phyloP scores from a whole-genome alignment of 768 basidiomycete species.

The Russula olivacea region DNA sequence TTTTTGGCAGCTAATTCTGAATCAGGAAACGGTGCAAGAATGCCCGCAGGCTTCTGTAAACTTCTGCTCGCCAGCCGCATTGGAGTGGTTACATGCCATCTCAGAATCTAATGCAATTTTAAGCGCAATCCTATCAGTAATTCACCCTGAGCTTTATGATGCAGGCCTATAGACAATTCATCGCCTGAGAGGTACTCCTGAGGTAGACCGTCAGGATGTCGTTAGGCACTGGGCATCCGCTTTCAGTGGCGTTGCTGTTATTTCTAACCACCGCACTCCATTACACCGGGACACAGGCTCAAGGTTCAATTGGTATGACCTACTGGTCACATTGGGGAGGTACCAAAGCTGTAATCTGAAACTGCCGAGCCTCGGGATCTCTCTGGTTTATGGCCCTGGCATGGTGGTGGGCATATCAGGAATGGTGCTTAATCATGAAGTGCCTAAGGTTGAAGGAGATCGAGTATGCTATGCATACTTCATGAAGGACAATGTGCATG shows the following conservation, averaged over 20 bases:
- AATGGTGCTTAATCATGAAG: no score
- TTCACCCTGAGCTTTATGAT: background rate
- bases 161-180: background rate
- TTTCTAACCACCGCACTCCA: background rate
- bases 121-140: background rate
- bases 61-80: background rate
- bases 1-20: background rate
- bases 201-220: background rate
- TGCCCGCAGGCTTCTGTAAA: background rate
- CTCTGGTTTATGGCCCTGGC: no score
- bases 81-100: background rate
- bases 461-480: background rate
- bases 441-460: background rate
- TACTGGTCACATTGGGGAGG: background rate
- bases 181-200: background rate
- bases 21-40: background rate
- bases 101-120: background rate
- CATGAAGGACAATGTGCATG: background rate
- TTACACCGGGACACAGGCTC: background rate
- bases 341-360: background rate
- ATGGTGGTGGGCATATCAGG: no score
- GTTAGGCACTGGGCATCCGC: background rate
- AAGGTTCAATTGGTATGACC: background rate
- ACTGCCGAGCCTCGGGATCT: background rate
- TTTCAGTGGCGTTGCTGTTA: background rate